phyloP scores from a whole-genome alignment of 2,329 filamentous ascomycete species.

The Huntiella omanensis region DNA sequence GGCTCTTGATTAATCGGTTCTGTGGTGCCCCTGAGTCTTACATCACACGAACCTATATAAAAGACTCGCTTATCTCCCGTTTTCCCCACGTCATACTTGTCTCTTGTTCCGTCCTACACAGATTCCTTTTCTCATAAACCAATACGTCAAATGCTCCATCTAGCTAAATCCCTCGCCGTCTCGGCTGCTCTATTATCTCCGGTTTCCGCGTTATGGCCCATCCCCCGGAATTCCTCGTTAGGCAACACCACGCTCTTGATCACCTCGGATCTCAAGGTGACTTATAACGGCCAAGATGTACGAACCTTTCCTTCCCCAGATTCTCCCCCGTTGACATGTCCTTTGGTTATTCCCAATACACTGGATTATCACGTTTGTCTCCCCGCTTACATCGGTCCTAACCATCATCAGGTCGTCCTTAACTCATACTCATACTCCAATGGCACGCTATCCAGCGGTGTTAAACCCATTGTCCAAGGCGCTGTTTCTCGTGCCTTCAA shows the following conservation, averaged over 20 bases:
- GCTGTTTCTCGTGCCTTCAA: conserved; percentile 40
- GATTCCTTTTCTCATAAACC: neutral
- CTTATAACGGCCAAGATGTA: conserved; percentile 41
- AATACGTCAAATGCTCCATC: conserved; percentile 8
- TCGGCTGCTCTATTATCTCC: conserved; percentile 20
- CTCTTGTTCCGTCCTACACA: neutral
- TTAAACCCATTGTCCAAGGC: conserved; percentile 34
- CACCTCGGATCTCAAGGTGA: conserved; percentile 29
- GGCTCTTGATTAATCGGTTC: too few relatives aligned
- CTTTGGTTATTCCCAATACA: conserved; percentile 12
- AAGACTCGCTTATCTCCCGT: too few relatives aligned
- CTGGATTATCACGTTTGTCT: conserved; percentile 16
- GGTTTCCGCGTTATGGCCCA: conserved; percentile 32
- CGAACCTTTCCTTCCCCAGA: conserved; percentile 20
- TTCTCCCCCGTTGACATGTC: conserved; percentile 11
- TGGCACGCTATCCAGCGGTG: conserved; percentile 24
- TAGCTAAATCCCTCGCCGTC: conserved; percentile 4
- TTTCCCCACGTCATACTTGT: neutral
- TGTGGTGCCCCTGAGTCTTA: too few relatives aligned
- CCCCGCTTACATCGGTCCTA: too few relatives aligned
- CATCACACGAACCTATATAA: too few relatives aligned
- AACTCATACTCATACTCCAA: conserved; percentile 25
- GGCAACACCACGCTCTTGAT: conserved; percentile 36
- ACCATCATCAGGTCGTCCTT: too few relatives aligned
- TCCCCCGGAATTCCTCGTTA: conserved; percentile 30